phyloP scores from a whole-genome alignment of 1,139 yeast species.

The Ogataea hybrid region DNA sequence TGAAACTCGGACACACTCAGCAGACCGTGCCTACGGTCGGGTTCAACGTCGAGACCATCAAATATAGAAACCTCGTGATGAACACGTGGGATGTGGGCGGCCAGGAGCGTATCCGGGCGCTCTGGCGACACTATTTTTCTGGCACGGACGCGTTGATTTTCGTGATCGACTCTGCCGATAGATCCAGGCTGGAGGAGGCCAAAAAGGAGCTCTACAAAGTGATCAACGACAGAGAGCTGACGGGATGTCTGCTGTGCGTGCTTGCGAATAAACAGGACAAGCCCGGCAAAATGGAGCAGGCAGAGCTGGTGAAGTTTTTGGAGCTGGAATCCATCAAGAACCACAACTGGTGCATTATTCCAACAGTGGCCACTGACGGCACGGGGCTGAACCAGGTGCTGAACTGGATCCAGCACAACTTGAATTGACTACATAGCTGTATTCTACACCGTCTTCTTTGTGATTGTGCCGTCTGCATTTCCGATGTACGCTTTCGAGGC shows the following conservation, averaged over 20 bases:
- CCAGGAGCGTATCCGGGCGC: slow-evolving; percentile 83
- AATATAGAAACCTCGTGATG: slow-evolving; percentile 81
- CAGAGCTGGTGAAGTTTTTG: slow-evolving; percentile 59
- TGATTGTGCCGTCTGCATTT: slow-evolving; percentile 36
- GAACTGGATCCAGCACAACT: slow-evolving; percentile 57
- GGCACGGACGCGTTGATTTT: slow-evolving; percentile 93
- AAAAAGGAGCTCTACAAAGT: slow-evolving; percentile 76
- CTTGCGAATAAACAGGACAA: slow-evolving; percentile 92
- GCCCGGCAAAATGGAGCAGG: slow-evolving; percentile 59
- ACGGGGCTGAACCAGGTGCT: slow-evolving; percentile 73
- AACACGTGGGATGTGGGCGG: slow-evolving; percentile 99
- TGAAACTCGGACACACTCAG: slow-evolving; percentile 71
- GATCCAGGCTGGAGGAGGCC: slow-evolving; percentile 70
- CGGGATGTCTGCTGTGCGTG: slow-evolving; percentile 73
- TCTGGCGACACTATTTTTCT: slow-evolving; percentile 94
- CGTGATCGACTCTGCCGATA: slow-evolving; percentile 83
- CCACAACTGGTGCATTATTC: slow-evolving; percentile 74
- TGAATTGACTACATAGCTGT: not conserved
- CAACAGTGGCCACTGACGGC: slow-evolving; percentile 73
- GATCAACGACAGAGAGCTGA: slow-evolving; percentile 76
- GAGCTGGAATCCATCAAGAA: slow-evolving; percentile 51
- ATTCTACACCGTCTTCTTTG: slow-evolving; percentile 21
- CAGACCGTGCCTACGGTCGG: slow-evolving; percentile 94
- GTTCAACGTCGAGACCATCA: slow-evolving; percentile 89
- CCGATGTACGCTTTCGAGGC: slow-evolving; percentile 89